A percentile compares a stretch with the other conserved stretches of the same genome.
Evolutionary conservation across 345 rosid species (phyloP).

Genomic region (Corchorus olitorius): DNA sequence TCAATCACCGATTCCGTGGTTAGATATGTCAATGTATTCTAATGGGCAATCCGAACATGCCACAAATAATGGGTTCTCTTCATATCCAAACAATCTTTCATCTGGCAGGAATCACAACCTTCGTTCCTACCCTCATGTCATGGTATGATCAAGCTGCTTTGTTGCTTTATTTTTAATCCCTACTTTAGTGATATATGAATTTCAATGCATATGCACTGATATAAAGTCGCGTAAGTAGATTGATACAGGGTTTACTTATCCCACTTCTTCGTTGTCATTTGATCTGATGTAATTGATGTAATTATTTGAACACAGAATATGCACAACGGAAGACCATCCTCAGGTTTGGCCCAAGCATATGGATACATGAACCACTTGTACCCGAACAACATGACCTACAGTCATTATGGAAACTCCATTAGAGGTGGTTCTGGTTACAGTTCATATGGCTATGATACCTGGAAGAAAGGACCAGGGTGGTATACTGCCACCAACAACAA

Average conservation of each 20-base stretch:
- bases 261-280: neutral
- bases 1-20: conserved; percentile 39
- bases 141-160: conserved; percentile 36
- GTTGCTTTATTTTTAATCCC: neutral
- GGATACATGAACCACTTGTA: conserved; percentile 54
- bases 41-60: conserved; percentile 34
- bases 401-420: conserved; percentile 53
- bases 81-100: conserved; percentile 31
- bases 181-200: neutral
- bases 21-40: conserved; percentile 35
- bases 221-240: neutral
- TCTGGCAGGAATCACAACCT: conserved; percentile 53
- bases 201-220: neutral
- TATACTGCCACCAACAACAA: conserved; percentile 55
- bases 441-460: conserved; percentile 56
- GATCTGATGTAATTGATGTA: conserved; percentile 2
- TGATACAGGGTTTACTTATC: neutral
- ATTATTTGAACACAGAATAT: conserved; percentile 33
- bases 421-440: conserved; percentile 53
- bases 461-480: conserved; percentile 69
- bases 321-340: conserved; percentile 42
- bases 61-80: conserved; percentile 29
- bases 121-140: conserved; percentile 36
- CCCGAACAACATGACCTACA: conserved; percentile 51
- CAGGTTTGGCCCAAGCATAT: conserved; percentile 44